phyloP scores from a whole-genome alignment of 106 monocot genomes.

The Acorus calamus region DNA sequence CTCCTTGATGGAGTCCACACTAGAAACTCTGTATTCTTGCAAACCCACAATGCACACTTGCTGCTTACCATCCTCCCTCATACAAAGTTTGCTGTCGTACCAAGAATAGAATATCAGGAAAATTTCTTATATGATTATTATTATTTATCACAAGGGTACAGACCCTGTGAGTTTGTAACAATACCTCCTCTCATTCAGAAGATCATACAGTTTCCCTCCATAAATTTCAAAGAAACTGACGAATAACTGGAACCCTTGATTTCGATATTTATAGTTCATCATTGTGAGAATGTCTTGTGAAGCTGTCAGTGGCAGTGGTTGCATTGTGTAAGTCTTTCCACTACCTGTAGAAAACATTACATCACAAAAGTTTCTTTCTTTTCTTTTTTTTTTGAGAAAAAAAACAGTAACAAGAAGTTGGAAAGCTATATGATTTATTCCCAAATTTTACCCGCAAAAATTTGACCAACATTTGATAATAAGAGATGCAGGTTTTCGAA shows the following conservation, averaged over 20 bases:
- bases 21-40: slow-evolving; percentile 68
- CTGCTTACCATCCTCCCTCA: slow-evolving; percentile 99
- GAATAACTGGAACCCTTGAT: slow-evolving; percentile 83
- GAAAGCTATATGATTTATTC: no score
- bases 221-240: slow-evolving; percentile 99
- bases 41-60: slow-evolving; percentile 97
- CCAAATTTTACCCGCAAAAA: no score
- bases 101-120: neutral
- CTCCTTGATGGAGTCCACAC: slow-evolving; percentile 75
- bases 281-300: slow-evolving; percentile 83
- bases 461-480: no score
- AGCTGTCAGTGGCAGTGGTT: slow-evolving; percentile 83
- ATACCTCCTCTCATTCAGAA: slow-evolving; percentile 89
- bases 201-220: slow-evolving; percentile 94
- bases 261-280: slow-evolving; percentile 72
- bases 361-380: neutral
- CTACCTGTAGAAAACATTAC: slow-evolving; percentile 47
- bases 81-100: slow-evolving; percentile 79
- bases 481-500: no score
- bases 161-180: slow-evolving; percentile 1
- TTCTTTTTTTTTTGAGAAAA: no score
- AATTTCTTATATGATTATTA: neutral
- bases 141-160: neutral
- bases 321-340: slow-evolving; percentile 98
- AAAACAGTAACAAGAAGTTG: no score